phyloP scores from a whole-genome alignment of 352 stramenopile species.

The Globisporangium irregulare region DNA sequence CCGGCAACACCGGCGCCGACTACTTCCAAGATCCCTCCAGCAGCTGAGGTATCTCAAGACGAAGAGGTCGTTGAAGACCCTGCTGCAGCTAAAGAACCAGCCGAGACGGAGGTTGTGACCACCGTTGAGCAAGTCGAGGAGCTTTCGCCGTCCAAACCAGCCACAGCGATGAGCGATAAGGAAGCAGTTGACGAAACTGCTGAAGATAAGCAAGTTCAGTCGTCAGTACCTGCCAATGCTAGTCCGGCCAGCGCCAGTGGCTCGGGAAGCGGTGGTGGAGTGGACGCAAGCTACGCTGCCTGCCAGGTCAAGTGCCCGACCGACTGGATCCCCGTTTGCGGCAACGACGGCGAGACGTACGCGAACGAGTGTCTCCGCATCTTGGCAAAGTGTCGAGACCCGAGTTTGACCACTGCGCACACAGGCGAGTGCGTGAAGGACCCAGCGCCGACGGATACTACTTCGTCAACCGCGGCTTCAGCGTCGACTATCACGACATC shows the following conservation, averaged over 20 bases:
- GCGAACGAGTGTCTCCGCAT: constrained; percentile 42
- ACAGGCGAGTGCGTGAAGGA: constrained; percentile 27
- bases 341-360: constrained; percentile 22
- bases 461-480: constrained; percentile 16
- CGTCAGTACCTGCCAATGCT: neutral
- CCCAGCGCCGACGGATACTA: neutral
- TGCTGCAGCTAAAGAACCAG: neutral
- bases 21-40: neutral
- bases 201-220: neutral
- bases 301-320: constrained; percentile 14
- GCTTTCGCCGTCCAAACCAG: neutral
- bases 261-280: neutral
- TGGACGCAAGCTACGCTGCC: neutral
- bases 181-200: neutral
- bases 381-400: constrained; percentile 44
- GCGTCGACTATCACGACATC: neutral
- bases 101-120: neutral
- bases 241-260: neutral
- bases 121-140: neutral
- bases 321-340: constrained; percentile 10
- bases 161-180: neutral
- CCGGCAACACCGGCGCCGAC: constrained; percentile 6
- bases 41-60: neutral
- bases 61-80: too few relatives aligned
- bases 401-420: constrained; percentile 37